Conservation (phyloP, 495 filamentous ascomycete species). For the Tetracladium marchalianum region DNA sequence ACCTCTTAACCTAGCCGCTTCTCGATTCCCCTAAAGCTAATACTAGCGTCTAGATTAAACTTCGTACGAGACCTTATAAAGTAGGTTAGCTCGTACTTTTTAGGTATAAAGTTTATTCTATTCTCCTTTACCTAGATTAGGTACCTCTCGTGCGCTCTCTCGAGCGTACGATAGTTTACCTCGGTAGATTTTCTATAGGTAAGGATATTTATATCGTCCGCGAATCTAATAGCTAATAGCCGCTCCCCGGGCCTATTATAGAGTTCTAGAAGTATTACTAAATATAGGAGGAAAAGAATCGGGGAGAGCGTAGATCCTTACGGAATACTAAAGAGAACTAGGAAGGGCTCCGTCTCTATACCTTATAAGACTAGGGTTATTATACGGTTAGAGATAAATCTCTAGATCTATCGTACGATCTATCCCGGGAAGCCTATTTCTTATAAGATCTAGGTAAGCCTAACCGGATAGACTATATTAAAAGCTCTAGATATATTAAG, state of each 20-base stretch:
- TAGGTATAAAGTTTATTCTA: too few relatives aligned
- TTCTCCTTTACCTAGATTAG: too few relatives aligned
- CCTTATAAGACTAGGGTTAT: slow-evolving; percentile 11
- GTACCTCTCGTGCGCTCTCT: too few relatives aligned
- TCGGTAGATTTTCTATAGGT: too few relatives aligned
- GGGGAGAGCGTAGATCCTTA: slow-evolving; percentile 20
- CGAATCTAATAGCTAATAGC: slow-evolving; percentile 14
- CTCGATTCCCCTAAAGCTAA: too few relatives aligned
- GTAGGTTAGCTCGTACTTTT: too few relatives aligned
- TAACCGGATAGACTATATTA: slow-evolving; percentile 16
- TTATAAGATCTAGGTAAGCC: slow-evolving; percentile 19
- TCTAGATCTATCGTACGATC: slow-evolving; percentile 5
- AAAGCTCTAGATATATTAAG: slow-evolving; percentile 20
- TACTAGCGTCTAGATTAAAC: too few relatives aligned
- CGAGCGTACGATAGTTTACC: too few relatives aligned
- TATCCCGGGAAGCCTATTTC: too few relatives aligned
- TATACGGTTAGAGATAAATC: slow-evolving; percentile 6
- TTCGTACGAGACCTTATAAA: too few relatives aligned
- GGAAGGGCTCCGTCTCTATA: slow-evolving; percentile 6
- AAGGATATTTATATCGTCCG: slow-evolving; percentile 21
- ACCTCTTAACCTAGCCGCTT: too few relatives aligned
- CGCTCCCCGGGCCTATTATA: slow-evolving; percentile 8
- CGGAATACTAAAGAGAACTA: slow-evolving; percentile 15
- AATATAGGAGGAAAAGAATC: slow-evolving; percentile 25
- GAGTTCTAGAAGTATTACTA: slow-evolving; percentile 19